Evolutionary conservation across 164 flowering plant species (phyloP).

Genomic region (Saururus chinensis): DNA sequence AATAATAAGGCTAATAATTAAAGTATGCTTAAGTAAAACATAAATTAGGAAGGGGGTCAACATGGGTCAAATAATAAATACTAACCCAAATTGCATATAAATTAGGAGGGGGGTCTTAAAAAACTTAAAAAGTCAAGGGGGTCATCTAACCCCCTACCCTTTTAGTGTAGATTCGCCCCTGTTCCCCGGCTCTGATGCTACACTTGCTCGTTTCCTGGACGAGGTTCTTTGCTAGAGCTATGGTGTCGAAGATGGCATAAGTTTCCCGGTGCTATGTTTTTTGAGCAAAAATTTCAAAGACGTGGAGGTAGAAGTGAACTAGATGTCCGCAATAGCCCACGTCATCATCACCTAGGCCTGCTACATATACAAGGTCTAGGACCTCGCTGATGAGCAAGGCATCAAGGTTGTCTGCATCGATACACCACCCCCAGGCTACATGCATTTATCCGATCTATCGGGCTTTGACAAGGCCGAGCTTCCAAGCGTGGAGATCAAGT

Average conservation of each 20-base stretch:
- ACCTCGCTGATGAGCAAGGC: constrained; percentile 22
- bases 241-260: background rate
- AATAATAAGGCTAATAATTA: no score
- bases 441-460: constrained; percentile 46
- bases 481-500: constrained; percentile 40
- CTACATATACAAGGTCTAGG: constrained; percentile 40
- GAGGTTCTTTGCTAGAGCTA: constrained; percentile 37
- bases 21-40: no score
- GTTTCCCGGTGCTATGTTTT: background rate
- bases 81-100: no score
- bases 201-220: constrained; percentile 44
- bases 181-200: constrained; percentile 20
- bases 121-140: no score
- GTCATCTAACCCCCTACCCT: no score
- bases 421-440: constrained; percentile 26
- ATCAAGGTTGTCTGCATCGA: constrained; percentile 45
- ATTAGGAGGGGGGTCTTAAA: no score
- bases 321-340: background rate
- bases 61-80: no score
- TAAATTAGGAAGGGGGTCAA: no score
- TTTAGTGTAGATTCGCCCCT: no score
- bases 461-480: constrained; percentile 35
- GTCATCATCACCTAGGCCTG: constrained; percentile 41
- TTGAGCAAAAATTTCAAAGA: background rate
- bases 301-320: background rate